Evolutionary conservation across 768 basidiomycete species (phyloP), one percentile per base, ranked within the genome.

Genomic region (Amanita pseudoporphyria): DNA sequence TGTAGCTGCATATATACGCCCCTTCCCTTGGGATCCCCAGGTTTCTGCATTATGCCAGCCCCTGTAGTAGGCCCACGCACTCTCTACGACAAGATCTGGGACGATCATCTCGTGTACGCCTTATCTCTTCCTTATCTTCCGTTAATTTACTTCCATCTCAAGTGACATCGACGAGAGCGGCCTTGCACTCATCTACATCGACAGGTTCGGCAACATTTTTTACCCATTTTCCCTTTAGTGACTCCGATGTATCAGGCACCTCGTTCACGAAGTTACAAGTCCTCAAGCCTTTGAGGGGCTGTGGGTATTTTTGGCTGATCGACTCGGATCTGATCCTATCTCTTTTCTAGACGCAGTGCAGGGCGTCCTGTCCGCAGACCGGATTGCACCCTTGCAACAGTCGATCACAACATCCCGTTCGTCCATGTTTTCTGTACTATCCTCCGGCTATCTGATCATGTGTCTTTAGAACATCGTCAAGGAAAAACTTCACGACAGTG

Each of bases 21-120:
- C 41, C 16, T 19, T 13, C 16, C 3, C 9, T 18, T 16, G 16
- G 12, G 9, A n/a, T 6, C 43, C 38, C 6, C 22, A 12, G 3
- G 1, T 10, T 16, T 19, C 5, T 6, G 9, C 52, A 16, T 36
- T 41, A 39, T 52, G 51, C 44, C 65, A 45, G 63, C 68, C 22
- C 51, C 42, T 14, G 56, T 68, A 35, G 53, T 66, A 47, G 67
- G 73, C 18, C 90, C 91, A 9, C 82, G 91, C 53, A 97, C 95
- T 31, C 74, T 98, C 26, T 96, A 97, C 67, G 95, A 98, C 69
- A 97, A 97, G 71, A 91, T 97, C 55, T 96, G 89, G 82, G 91
- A 96, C 56, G 92, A 97, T 64, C 95, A 97, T 69, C 80, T 95
- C 61, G 86, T 97, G 81, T 91, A 59, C 54, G 87, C 51, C 14